Base-by-base conservation (phyloP, 164 flowering plant genomes). In the Santalum album region DNA sequence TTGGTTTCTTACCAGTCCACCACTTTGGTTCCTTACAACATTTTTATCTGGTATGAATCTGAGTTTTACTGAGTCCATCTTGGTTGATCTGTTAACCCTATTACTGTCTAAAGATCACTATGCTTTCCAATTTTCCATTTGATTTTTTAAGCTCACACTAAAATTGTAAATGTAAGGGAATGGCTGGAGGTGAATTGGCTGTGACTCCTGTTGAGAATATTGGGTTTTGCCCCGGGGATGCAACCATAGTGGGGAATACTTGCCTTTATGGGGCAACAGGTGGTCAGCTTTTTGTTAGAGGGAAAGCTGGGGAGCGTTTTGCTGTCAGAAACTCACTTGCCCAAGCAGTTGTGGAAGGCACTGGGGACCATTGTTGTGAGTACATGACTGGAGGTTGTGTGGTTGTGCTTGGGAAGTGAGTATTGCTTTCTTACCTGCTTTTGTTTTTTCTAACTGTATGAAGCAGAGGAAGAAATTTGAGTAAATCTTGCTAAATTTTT, bases 361-460 rank as follows among this genome's bases (percentile, higher is more conserved):
- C 99, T 57, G 96, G 97, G 55, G 99, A 92, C 57, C 99, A 89
- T 65, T 87, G 95, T 60, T 89, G 96, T 56, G 99, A 92, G 72
- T 92, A 92, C 76, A 89, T 92, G 97, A 92, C 97, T 25, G 99
- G 99, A 17, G 99, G 99, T 51, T 89, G 99, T 65, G 96, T 92
- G 40, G 85, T 89, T 23, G 80, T 92, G 23, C 87, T 92, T 55
- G 99, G 99, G 61, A 92, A 92, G 99, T 92, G 61, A 80, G 96
- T 68, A 63, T 34, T 45, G n/a, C 29, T 38, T n/a, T 60, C 46
- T 62, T 49, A 25, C 25, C 32, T 39, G 10, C 3, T 20, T 12
- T 38, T 17, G 7, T 7, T 20, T 1, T n/a, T 25, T n/a, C 3
- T 20, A 18, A 14, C 34, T 38, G 17, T 32, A 14, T 6, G 45